A percentile compares a stretch with the other conserved stretches of the same genome.
Conservation (phyloP, 345 rosid species). For the Pseudoturritis turrita region DNA sequence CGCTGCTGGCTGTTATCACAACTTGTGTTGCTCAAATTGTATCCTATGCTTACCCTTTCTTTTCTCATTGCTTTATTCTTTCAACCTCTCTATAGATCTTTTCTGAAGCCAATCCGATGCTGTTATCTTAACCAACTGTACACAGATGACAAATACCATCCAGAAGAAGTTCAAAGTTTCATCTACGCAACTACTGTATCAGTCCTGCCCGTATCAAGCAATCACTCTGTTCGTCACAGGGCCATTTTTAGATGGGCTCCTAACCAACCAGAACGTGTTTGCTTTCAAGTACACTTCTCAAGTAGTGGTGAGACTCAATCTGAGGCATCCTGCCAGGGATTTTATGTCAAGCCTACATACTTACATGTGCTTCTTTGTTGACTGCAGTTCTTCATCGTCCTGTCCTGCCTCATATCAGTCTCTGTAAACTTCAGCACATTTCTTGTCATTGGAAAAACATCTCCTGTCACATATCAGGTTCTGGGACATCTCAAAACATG, state of each 20-base stretch:
- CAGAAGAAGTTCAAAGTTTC: conserved; percentile 99
- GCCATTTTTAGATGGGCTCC: conserved; percentile 93
- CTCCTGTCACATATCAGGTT: conserved; percentile 99
- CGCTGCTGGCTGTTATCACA: conserved; percentile 88
- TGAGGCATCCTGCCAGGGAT: background rate
- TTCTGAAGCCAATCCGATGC: conserved; percentile 1
- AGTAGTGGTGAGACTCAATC: conserved; percentile 74
- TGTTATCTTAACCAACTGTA: conserved; percentile 50
- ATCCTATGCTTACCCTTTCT: conserved; percentile 48
- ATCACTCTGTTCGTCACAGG: conserved; percentile 82
- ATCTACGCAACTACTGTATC: conserved; percentile 96
- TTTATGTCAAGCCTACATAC: background rate
- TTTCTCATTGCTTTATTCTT: conserved; percentile 2
- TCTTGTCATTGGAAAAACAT: conserved; percentile 97
- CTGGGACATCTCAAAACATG: conserved; percentile 99
- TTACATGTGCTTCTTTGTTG: conserved; percentile 18
- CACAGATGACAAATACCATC: conserved; percentile 98
- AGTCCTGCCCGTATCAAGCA: conserved; percentile 99
- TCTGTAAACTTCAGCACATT: conserved; percentile 99
- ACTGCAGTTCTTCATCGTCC: conserved; percentile 97
- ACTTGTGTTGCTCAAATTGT: conserved; percentile 99
- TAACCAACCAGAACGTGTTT: conserved; percentile 89
- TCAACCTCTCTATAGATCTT: background rate
- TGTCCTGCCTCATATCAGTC: conserved; percentile 97
- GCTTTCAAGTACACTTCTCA: conserved; percentile 96